These are phyloP conservation scores for Cystofilobasidium bisporidii DNA, from an alignment of 768 basidiomycete species.

Conservation along the genomic window DNA sequence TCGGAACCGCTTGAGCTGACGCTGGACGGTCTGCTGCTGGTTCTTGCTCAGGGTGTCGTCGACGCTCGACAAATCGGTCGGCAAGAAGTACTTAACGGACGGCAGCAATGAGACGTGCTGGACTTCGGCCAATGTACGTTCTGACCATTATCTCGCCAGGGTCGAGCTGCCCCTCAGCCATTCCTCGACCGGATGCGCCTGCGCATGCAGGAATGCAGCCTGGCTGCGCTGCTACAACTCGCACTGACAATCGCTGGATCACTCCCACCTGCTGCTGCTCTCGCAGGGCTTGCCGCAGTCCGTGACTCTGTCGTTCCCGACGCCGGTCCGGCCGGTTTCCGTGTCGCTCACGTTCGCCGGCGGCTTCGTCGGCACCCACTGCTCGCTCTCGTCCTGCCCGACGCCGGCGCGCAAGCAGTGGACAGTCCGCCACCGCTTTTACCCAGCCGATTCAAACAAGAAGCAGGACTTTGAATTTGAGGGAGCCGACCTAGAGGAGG, in stretches of 20 bases:
- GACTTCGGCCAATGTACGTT: slow-evolving; percentile 26
- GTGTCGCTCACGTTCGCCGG: slow-evolving; percentile 26
- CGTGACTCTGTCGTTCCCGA: slow-evolving; percentile 18
- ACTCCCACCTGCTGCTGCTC: neutral
- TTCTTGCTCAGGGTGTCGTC: slow-evolving; percentile 20
- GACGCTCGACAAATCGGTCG: slow-evolving; percentile 28
- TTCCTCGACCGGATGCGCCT: too few species aligned
- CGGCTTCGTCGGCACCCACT: slow-evolving; percentile 28
- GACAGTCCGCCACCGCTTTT: slow-evolving; percentile 10
- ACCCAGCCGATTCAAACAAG: slow-evolving; percentile 24
- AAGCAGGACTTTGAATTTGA: slow-evolving; percentile 12
- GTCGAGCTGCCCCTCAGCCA: too few species aligned
- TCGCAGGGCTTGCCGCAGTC: slow-evolving; percentile 27
- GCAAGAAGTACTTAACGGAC: slow-evolving; percentile 28
- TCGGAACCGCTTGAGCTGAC: too few species aligned
- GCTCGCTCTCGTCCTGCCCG: slow-evolving; percentile 10
- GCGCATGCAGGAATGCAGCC: too few species aligned
- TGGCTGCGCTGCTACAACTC: too few species aligned
- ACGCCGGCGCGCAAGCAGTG: neutral
- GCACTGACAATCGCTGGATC: too few species aligned
- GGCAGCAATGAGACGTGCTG: slow-evolving; percentile 25
- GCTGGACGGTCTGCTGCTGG: neutral
- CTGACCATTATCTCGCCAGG: neutral
- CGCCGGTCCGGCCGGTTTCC: slow-evolving; percentile 3
- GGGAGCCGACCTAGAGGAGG: slow-evolving; percentile 49